Percentiles rank a stretch among this genome's conserved stretches.
Evolutionary conservation across 495 filamentous ascomycete species (phyloP).

Genomic region (Neurospora pannonica): DNA sequence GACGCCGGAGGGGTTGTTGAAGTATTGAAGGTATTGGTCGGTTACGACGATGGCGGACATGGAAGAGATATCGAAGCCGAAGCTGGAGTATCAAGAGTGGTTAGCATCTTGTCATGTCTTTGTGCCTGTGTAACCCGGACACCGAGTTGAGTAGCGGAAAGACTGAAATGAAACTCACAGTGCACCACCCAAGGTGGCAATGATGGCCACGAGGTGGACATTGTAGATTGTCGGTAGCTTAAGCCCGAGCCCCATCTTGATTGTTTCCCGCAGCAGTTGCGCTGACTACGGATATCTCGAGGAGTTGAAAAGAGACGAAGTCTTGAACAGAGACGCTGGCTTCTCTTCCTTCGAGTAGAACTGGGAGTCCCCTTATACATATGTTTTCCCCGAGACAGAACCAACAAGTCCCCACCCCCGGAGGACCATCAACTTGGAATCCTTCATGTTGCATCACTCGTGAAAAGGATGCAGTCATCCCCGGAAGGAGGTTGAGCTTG

Average conservation of each 20-base stretch:
- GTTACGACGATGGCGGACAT: constrained; percentile 68
- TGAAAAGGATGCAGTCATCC: not conserved
- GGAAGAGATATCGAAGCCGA: constrained; percentile 59
- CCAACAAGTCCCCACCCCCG: not conserved
- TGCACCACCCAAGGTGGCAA: constrained; percentile 52
- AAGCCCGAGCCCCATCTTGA: constrained; percentile 16
- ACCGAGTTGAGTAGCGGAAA: not conserved
- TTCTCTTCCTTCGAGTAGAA: not conserved
- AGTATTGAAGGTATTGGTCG: constrained; percentile 56
- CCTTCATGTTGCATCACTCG: not conserved
- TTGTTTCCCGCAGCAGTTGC: not conserved
- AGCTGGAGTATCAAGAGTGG: constrained; percentile 16
- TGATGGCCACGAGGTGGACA: constrained; percentile 52
- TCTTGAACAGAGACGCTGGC: not conserved
- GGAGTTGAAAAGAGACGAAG: not conserved
- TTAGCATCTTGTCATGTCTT: not conserved
- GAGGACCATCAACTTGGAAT: not conserved
- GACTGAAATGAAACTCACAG: constrained; percentile 24
- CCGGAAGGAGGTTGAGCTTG: not conserved
- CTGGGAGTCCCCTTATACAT: not conserved
- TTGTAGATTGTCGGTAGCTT: constrained; percentile 47
- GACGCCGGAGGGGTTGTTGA: constrained; percentile 53
- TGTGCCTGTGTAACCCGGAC: not conserved
- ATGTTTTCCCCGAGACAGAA: not conserved
- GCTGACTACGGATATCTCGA: not conserved